Base-by-base conservation (phyloP, 2,329 filamentous ascomycete species). In the Aspergillus niger region DNA sequence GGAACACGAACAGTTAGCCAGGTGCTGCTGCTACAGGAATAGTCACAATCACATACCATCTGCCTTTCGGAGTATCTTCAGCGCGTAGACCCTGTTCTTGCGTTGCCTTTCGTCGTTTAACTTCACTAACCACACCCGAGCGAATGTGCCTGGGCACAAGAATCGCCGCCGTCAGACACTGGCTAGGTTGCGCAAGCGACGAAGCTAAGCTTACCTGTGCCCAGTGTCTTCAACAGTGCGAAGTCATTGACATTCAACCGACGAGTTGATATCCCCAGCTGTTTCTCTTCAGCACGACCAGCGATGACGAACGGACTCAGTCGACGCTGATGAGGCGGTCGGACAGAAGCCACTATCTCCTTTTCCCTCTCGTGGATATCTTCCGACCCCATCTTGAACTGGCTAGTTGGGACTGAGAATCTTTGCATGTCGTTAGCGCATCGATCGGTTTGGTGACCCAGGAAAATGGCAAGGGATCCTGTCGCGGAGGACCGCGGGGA, bases 61-160 rank as follows among this genome's bases (percentile, higher is more conserved):
- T 38, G 78, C 79, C 68, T 83, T 83, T 58, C 80, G 80, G 28
- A 83, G 72, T 24, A 81, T 74, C 68, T 83, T 83, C 54, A 83
- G 69, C 32, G 81, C 81, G 70, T 80, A 82, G 3, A 82, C 79
- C 64, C 75, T 76, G 62, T 73, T 69, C 57, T 64, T 60, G 60
- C 68, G 65, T 49, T 74, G 71, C 38, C 70, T 70, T 51, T 75
- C 67, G 47, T 77, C 73, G 59, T 77, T 77, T 49, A 81, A 68
- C 57, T 75, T 75, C 49, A 77, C 75, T 26, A 83, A 74, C 81
- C 81, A 82, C 58, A 83, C 81, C 57, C 81, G 77, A 52, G 81
- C 81, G 69, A 83, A 83, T 22, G 80, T 83, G 56, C 81, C 80
- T 82, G 65, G n/a, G 57, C 50, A 41, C 47, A 55, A 62, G 43